Percentiles rank a stretch among this genome's conserved stretches.
These are phyloP conservation scores for Physcomitrium patens DNA, from an alignment of 225 moss, liverwort and hornwort species.

Conservation along the genomic window DNA sequence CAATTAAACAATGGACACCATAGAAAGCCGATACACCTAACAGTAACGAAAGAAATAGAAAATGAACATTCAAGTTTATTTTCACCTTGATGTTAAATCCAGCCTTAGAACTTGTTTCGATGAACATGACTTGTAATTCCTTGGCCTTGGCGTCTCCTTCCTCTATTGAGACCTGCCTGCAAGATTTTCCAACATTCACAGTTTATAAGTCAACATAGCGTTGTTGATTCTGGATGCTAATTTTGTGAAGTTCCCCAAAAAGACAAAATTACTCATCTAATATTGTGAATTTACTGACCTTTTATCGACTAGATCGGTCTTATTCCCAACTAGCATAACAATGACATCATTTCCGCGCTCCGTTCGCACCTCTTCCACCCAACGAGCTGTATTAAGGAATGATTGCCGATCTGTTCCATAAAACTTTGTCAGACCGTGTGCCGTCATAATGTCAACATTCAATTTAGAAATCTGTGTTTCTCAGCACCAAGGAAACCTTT, in stretches of 20 bases:
- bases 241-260: too few relatives aligned
- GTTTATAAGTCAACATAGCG: background rate
- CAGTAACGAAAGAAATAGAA: background rate
- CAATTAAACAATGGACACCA: too few relatives aligned
- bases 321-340: constrained; percentile 88
- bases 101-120: constrained; percentile 60
- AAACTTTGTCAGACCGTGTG: constrained; percentile 20
- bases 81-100: constrained; percentile 57
- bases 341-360: constrained; percentile 90
- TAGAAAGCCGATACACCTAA: background rate
- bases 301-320: constrained; percentile 89
- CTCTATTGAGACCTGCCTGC: constrained; percentile 57
- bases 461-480: background rate
- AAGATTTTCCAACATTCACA: constrained; percentile 5
- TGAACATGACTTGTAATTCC: constrained; percentile 58
- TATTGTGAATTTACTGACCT: constrained; percentile 38
- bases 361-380: constrained; percentile 91
- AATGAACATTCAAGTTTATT: background rate
- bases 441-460: background rate
- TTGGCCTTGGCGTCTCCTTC: constrained; percentile 52
- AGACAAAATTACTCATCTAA: too few relatives aligned
- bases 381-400: constrained; percentile 81
- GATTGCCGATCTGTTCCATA: constrained; percentile 73
- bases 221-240: too few relatives aligned
- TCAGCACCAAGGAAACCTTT: background rate